These are phyloP conservation scores for Tetradesmus obliquus DNA, from an alignment of 139 green algal species.

Conservation along the genomic window DNA sequence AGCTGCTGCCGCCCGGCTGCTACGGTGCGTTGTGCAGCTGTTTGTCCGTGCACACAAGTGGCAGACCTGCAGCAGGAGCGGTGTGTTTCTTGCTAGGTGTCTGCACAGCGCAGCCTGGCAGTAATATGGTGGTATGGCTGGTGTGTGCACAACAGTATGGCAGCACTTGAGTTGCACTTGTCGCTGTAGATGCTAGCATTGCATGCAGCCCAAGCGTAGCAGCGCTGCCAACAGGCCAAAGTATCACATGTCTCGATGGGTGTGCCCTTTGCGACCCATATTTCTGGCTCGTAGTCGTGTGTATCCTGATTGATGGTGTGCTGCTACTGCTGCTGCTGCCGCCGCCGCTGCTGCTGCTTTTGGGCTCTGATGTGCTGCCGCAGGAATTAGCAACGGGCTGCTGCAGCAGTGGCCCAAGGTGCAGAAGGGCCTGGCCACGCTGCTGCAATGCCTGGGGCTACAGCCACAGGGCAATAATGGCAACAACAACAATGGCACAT, in stretches of 20 bases:
- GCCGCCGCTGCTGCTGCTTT: constrained; percentile 34
- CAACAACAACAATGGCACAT: background rate
- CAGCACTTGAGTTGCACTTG: too few relatives aligned
- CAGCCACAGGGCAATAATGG: background rate
- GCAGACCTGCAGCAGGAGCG: too few relatives aligned
- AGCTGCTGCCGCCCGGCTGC: constrained; percentile 44
- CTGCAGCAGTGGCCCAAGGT: constrained; percentile 71
- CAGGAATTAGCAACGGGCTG: constrained; percentile 70
- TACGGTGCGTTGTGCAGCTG: constrained; percentile 46
- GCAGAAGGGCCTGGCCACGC: constrained; percentile 34
- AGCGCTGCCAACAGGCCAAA: too few relatives aligned
- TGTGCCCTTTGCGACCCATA: too few relatives aligned
- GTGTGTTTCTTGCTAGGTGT: too few relatives aligned
- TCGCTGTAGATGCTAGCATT: too few relatives aligned
- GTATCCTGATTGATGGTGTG: too few relatives aligned
- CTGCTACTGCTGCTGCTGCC: too few relatives aligned
- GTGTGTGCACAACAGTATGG: background rate
- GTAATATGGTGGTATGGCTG: background rate
- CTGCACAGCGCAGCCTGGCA: background rate
- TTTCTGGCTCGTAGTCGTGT: too few relatives aligned
- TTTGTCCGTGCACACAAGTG: background rate
- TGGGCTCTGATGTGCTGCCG: constrained; percentile 17
- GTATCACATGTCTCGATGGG: too few relatives aligned
- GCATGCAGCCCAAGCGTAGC: too few relatives aligned
- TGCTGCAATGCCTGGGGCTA: constrained; percentile 18